Evolutionary conservation across 2,329 filamentous ascomycete species (phyloP), one percentile per base, ranked within the genome.

Genomic region (Coniochaeta ligniaria): DNA sequence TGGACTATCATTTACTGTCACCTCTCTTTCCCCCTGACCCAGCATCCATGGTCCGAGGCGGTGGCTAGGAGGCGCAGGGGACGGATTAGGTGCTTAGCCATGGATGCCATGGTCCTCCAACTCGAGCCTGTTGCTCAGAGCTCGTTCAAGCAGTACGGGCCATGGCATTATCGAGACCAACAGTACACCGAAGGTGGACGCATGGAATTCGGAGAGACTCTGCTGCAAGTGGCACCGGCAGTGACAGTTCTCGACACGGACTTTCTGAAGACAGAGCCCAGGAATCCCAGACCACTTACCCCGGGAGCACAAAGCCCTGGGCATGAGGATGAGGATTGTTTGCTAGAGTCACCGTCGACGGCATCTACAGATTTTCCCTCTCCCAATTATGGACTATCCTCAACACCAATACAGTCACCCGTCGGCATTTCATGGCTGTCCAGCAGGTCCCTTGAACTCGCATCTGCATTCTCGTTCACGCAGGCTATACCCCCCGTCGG

Each of bases 91-190:
- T 24, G 35, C n/a, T 22, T 22, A 35, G n/a, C 20, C 16, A 57
- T 57, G 54, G 57, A 58, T 43, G 60, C 64, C 41, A 71, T 73
- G 70, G 67, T 67, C 50, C 58, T 71, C 20, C 69, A 70, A 56
- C 59, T 71, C 36, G 69, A 69, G 38, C 52, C 67, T 33, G 50
- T 66, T 38, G 62, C 52, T 38, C 65, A 62, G 47, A 59, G 57
- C 31, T 33, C 62, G 16, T 60, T 70, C 50, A 66, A 68, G 58
- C 61, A 66, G 33, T 66, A 68, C 55, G 65, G 66, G 33, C 66
- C 66, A 59, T 71, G 70, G 68, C 65, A 63, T 38, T 64, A 65
- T 26, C 63, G 62, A 26, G 65, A 68, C 12, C 63, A 60, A 0
- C 62, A 63, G 28, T 58, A 63, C 14, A 59, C 62, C 7, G 60